Evolutionary conservation across 202 grass and related monocot genomes (phyloP).

Genomic region (Hordeum pubiflorum): DNA sequence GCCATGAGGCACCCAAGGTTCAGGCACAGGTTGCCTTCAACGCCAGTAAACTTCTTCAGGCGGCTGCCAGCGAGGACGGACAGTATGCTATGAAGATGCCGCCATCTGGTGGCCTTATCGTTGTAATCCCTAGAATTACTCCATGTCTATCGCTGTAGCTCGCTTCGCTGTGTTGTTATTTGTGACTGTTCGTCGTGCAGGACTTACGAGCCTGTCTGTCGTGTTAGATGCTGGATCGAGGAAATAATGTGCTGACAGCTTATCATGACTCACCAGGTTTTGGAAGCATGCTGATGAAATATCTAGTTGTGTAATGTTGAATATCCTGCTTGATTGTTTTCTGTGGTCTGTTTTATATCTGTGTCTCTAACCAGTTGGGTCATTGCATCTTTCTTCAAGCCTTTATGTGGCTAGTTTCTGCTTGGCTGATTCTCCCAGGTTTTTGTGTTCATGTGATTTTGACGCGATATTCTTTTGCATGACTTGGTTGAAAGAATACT

Average conservation of each 20-base stretch:
- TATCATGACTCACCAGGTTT: constrained; percentile 1
- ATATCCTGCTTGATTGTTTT: not conserved
- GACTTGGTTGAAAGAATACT: not conserved
- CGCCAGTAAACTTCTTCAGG: constrained; percentile 83
- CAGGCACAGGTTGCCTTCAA: constrained; percentile 65
- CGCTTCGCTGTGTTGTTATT: constrained; percentile 10
- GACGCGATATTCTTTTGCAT: not conserved
- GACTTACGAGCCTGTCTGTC: constrained; percentile 28
- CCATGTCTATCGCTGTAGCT: constrained; percentile 19
- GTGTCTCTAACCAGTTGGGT: not conserved
- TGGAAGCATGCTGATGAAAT: constrained; percentile 15
- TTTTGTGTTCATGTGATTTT: not conserved
- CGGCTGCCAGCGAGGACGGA: constrained; percentile 72
- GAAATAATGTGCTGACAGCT: constrained; percentile 34
- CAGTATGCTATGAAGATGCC: constrained; percentile 63
- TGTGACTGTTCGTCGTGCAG: constrained; percentile 22
- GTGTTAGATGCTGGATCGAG: constrained; percentile 17
- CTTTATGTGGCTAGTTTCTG: not conserved
- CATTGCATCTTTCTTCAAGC: not conserved
- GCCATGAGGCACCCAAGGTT: constrained; percentile 91
- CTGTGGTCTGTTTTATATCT: not conserved
- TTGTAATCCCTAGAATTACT: constrained; percentile 27
- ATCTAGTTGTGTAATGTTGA: constrained; percentile 6
- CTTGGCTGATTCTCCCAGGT: not conserved
- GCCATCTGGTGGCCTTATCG: not conserved